phyloP scores from a whole-genome alignment of 805 yeast genomes.

The Yamadazyma phyllophila region DNA sequence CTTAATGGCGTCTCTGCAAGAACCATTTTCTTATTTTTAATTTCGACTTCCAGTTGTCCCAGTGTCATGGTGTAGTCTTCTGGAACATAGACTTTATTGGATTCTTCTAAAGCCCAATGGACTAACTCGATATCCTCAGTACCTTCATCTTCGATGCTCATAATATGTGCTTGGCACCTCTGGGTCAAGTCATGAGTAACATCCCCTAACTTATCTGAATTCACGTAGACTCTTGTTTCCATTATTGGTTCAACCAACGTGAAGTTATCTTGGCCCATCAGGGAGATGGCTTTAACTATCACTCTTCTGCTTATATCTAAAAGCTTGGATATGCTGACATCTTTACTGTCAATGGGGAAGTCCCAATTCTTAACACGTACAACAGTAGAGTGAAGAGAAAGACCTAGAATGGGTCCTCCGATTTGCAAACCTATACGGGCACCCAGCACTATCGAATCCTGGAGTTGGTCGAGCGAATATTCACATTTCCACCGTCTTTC shows the following conservation, averaged over 20 bases:
- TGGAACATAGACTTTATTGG: constrained; percentile 68
- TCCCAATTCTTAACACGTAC: constrained; percentile 53
- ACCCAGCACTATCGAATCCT: constrained; percentile 58
- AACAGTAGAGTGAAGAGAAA: constrained; percentile 59
- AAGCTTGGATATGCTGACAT: constrained; percentile 37
- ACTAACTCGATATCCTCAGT: constrained; percentile 33
- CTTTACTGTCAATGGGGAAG: constrained; percentile 50
- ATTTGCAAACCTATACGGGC: constrained; percentile 58
- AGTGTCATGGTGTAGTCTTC: constrained; percentile 62
- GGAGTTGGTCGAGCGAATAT: constrained; percentile 45
- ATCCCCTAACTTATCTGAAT: constrained; percentile 72
- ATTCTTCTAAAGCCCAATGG: constrained; percentile 52
- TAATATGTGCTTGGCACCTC: constrained; percentile 70
- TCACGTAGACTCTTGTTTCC: constrained; percentile 66
- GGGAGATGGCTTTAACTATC: constrained; percentile 22
- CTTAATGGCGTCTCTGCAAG: constrained; percentile 81
- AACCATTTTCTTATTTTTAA: constrained; percentile 51
- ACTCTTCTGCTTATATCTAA: constrained; percentile 45
- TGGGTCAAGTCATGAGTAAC: constrained; percentile 84
- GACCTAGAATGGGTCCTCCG: constrained; percentile 61
- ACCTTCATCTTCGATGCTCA: constrained; percentile 66
- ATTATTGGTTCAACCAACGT: constrained; percentile 84
- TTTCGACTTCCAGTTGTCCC: constrained; percentile 10
- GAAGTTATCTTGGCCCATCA: constrained; percentile 28
- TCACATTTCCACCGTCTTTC: constrained; percentile 51